Base-by-base conservation (phyloP, 495 filamentous ascomycete genomes). In the Thozetella sp. region DNA sequence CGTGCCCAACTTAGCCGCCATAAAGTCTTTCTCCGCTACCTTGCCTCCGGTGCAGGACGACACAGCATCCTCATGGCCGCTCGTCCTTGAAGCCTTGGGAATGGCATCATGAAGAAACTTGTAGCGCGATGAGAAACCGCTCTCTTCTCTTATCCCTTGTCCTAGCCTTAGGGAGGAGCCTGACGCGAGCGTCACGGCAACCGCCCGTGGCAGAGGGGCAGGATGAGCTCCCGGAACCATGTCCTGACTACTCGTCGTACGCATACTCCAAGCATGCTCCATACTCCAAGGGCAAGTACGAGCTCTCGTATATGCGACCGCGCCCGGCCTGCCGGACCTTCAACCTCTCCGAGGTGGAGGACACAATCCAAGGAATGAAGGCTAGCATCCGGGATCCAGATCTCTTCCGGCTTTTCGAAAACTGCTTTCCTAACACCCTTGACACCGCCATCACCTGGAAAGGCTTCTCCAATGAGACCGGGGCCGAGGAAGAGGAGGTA, bases 371-470 rank as follows among this genome's bases (percentile, higher is more conserved):
- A 45, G 70, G 76, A 11, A 76, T 86, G 73, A 60, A 79, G 45
- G 59, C 57, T 3, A 62, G 76, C 37, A 82, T 87, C 57, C 75
- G 71, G 24, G 83, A 88, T 60, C 85, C 84, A 2, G 86, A 89
- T 64, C 72, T 88, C 6, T 82, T 77, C 61, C 79, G 83, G 3
- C 72, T 89, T 22, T 88, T 89, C 65, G 68, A 80, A 59, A 88
- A 89, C 58, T 65, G 77, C 9, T 89, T 82, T 52, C 86, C 86
- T 0, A 87, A 86, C 63, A 85, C 84, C 2, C 64, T 89, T 37
- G 85, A 88, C 59, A 88, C 86, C 12, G 83, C 85, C 0, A 76
- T 89, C 52, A 78, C 77, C 40, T 88, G 82, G 83, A 82, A 78
- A 59, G 85, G 84, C 0, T 72, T 76, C 58, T 78, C 83, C 11